These are phyloP conservation scores for Miscanthus lutarioriparius DNA, from an alignment of 176 grass and related monocot species.

Conservation along the genomic window DNA sequence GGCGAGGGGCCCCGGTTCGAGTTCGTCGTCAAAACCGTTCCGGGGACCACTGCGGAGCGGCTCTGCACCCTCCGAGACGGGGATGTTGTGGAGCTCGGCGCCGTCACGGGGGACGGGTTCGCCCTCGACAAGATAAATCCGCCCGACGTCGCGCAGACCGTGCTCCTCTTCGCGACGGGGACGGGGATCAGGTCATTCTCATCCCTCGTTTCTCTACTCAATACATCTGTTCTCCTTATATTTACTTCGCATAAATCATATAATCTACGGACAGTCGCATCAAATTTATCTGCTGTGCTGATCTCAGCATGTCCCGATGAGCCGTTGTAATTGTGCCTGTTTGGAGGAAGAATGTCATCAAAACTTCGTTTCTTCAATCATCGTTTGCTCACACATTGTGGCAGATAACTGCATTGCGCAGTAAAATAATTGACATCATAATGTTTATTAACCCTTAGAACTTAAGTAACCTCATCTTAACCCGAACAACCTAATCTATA, in stretches of 20 bases:
- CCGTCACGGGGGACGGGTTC: conserved; percentile 77
- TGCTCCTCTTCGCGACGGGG: conserved; percentile 85
- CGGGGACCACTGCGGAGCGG: conserved; percentile 58
- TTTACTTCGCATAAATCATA: not conserved
- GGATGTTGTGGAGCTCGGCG: conserved; percentile 76
- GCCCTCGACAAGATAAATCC: conserved; percentile 53
- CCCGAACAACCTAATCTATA: not conserved
- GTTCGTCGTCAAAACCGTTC: conserved; percentile 74
- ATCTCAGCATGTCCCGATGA: not conserved
- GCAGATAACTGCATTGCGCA: not conserved
- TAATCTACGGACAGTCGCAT: not conserved
- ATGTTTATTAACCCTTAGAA: not conserved
- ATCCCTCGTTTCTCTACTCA: not conserved
- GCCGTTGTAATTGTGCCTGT: not conserved
- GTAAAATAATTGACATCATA: not conserved
- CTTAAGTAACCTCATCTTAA: not conserved
- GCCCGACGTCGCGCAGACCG: conserved; percentile 40
- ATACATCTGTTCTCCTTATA: not conserved
- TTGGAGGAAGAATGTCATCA: not conserved
- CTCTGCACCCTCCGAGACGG: conserved; percentile 62
- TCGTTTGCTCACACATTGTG: not conserved
- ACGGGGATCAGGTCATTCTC: conserved; percentile 78
- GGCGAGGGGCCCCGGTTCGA: conserved; percentile 36
- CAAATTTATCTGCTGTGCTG: not conserved
- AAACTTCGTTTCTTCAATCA: not conserved